These are phyloP conservation scores for Favolaschia claudopus DNA, from an alignment of 768 basidiomycete genomes.

Conservation along the genomic window DNA sequence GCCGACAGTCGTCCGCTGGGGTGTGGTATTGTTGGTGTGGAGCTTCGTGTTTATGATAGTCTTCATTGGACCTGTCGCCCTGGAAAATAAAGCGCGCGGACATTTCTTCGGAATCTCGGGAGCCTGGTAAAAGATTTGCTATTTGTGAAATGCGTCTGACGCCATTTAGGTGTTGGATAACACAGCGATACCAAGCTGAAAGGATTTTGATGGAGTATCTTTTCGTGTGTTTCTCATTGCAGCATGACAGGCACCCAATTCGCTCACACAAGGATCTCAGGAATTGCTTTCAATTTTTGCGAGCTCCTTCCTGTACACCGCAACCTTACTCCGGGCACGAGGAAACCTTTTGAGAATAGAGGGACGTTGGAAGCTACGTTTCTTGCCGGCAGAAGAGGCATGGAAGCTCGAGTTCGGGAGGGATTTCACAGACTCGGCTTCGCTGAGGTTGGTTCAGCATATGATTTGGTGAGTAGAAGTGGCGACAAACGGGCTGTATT, in stretches of 20 bases:
- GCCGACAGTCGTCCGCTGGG: constrained; percentile 11
- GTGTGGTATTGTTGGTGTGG: constrained; percentile 40
- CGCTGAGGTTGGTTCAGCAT: constrained; percentile 23
- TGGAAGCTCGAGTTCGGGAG: constrained; percentile 29
- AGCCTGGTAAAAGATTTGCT: constrained; percentile 28
- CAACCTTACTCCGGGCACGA: constrained; percentile 31
- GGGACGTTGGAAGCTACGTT: constrained; percentile 20
- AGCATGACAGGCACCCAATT: neutral
- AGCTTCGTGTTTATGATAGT: constrained; percentile 34
- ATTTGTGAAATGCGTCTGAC: neutral
- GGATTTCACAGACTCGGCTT: constrained; percentile 27
- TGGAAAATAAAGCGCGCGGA: constrained; percentile 35
- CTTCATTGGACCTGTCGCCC: constrained; percentile 38
- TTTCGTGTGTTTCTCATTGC: constrained; percentile 34
- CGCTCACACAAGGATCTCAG: neutral
- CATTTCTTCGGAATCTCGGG: constrained; percentile 48
- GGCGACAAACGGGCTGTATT: too few relatives aligned
- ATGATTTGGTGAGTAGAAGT: constrained; percentile 30
- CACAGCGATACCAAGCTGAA: constrained; percentile 38
- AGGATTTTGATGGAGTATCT: constrained; percentile 46
- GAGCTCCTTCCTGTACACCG: constrained; percentile 26
- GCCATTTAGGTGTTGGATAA: constrained; percentile 47
- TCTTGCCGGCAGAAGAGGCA: constrained; percentile 14
- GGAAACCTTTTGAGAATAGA: constrained; percentile 30
- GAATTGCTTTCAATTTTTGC: constrained; percentile 26